A percentile compares a stretch with the other conserved stretches of the same genome.
Evolutionary conservation across 345 rosid species (phyloP).

Genomic region (Populus pruinosa): DNA sequence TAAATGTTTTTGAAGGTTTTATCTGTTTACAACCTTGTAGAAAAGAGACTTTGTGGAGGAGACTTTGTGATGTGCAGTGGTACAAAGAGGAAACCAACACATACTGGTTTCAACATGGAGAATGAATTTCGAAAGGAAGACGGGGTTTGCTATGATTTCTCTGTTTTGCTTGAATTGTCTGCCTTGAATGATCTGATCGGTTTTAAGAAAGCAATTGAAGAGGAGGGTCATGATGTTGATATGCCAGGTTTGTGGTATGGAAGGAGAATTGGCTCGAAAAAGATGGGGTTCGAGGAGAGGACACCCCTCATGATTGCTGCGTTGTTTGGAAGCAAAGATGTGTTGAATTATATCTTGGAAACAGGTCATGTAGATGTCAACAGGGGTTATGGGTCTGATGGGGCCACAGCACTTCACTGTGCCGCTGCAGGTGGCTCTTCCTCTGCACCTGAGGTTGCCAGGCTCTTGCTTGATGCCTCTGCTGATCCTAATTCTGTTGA

Average conservation of each 20-base stretch:
- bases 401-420: constrained; percentile 78
- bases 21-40: constrained; percentile 19
- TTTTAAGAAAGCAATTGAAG: constrained; percentile 52
- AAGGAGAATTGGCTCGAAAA: constrained; percentile 50
- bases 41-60: constrained; percentile 5
- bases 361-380: constrained; percentile 58
- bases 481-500: constrained; percentile 60
- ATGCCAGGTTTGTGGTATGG: constrained; percentile 75
- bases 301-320: constrained; percentile 89
- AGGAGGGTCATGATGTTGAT: constrained; percentile 52
- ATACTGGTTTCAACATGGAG: constrained; percentile 20
- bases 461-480: constrained; percentile 55
- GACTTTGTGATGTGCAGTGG: constrained; percentile 41
- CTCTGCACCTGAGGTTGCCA: constrained; percentile 53
- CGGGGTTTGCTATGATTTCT: constrained; percentile 29
- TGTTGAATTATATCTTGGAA: constrained; percentile 48
- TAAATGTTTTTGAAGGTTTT: constrained; percentile 21
- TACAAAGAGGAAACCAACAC: constrained; percentile 30
- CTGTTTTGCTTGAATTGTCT: constrained; percentile 60
- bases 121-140: constrained; percentile 16
- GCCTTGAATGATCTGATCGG: constrained; percentile 68
- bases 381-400: constrained; percentile 61
- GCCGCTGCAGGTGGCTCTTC: constrained; percentile 71
- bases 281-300: constrained; percentile 71
- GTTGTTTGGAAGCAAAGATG: constrained; percentile 73